phyloP scores from a whole-genome alignment of 169 alveolate species.

The Sarcocystis neurona region DNA sequence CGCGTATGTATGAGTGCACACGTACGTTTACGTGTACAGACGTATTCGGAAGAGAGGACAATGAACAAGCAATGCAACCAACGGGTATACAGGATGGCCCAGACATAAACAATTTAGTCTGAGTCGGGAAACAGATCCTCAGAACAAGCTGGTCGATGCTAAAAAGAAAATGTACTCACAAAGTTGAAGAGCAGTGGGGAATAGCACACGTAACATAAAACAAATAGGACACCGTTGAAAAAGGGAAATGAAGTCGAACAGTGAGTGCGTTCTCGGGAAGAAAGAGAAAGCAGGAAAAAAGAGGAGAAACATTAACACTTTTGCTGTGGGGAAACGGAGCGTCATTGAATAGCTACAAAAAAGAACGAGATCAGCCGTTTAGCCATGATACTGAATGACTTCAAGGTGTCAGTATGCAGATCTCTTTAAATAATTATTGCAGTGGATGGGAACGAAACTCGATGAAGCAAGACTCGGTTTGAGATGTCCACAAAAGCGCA shows the following conservation, averaged over 20 bases:
- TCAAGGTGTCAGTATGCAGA: not conserved
- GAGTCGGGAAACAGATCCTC: not conserved
- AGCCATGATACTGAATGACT: not conserved
- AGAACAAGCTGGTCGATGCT: not conserved
- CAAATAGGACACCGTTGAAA: no score
- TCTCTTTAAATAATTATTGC: not conserved
- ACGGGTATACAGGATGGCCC: not conserved
- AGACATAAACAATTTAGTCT: not conserved
- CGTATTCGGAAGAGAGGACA: not conserved
- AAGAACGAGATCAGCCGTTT: not conserved
- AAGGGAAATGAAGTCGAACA: not conserved
- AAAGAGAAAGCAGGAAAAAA: not conserved
- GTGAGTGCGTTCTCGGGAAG: not conserved
- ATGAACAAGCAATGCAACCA: not conserved
- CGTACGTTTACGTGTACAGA: not conserved
- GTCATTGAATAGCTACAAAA: not conserved
- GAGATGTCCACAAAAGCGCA: not conserved
- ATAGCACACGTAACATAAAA: not conserved
- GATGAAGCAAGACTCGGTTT: not conserved
- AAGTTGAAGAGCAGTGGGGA: not conserved
- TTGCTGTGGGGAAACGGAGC: not conserved
- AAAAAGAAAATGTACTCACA: not conserved
- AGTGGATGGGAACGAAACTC: not conserved
- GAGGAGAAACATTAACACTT: not conserved
- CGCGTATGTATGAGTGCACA: no score